Evolutionary conservation across 768 basidiomycete genomes (phyloP), one percentile per base, ranked within the genome.

Genomic region (Phylloporus sp.): DNA sequence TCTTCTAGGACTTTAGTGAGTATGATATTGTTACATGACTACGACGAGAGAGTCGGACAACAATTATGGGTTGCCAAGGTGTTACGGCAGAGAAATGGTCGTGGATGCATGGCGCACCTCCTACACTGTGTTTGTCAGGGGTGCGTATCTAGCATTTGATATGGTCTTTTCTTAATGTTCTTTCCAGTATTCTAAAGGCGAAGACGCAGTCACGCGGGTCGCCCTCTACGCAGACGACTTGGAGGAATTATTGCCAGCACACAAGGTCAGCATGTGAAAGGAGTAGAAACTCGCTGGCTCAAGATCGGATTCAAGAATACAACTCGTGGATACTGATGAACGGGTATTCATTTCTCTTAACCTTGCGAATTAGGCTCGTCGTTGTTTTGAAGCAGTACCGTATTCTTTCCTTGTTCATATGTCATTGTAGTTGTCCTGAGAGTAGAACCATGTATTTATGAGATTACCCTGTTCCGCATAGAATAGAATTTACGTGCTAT

Each of bases 51-150:
- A 80, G 56, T 80, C 73, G 26, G 70, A 73, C 1, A 71, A 54
- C n/a, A n/a, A n/a, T n/a, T 4, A 74, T 84, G 18, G 0, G 82
- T 90, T 38, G 83, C 83, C 27, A 88, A 90, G 63, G 86, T 88
- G 1, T 84, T 60, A 88, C 87, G 0, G 69, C 75, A 49, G 72
- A 76, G 0, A 24, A 56, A 5, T 83, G 78, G 75, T 3, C 69
- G 63, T 0, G 78, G 81, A 1, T 84, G 76, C 57, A 86, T 86
- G 0, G 80, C 80, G 58, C 72, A 76, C 11, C 76, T 90, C 12
- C 76, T 84, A 3, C 72, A 80, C 3, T 67, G 70, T 15, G 84
- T 86, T 15, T 80, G 77, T 59, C 67, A 73, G 52, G 62, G 77
- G 77, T 84, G 61, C 56, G 78, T 75, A 15, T 20, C 6, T 2